Evolutionary conservation across 495 filamentous ascomycete genomes (phyloP), one percentile per base, ranked within the genome.

Genomic region (Daldinia concentrica): DNA sequence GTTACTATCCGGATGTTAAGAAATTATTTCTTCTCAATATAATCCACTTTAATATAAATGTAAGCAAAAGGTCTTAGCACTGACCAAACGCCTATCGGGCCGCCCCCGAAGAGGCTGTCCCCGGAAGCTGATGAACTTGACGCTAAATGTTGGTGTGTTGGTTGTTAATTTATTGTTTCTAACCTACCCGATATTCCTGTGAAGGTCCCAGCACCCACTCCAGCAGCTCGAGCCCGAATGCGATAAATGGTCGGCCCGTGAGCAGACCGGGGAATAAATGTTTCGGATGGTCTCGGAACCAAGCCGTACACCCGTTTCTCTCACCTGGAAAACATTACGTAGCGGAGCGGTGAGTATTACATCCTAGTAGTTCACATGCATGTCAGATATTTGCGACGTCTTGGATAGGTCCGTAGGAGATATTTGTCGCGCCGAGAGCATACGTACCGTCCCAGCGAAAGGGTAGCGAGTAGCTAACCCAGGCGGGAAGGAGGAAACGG

Each of bases 311-410:
- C 43, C 43, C 15, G 17, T 2, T 24, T 48, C 43, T 48, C 43
- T 48, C 19, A 48, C 43, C 17, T 48, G 9, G 19, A 24, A 48
- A 48, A 24, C 43, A 48, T 48, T 48, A 48, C 43, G 43, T 48
- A 48, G 43, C 22, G 9, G 43, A 48, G 43, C 43, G 43, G 43
- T 48, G 43, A 48, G 43, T 36, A 36, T 12, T 1, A 12, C 43
- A 48, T 48, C 43, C 43, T 22, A 9, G 43, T 48, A 19, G 9
- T 19, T 48, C 43, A 24, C 22, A 48, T 48, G 43, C 43, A 48
- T 48, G 43, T 48, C 43, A 24, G 43, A 48, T 14, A 48, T 48
- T 48, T 48, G 43, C 43, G 43, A 48, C 43, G 43, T 24, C 43
- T 48, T 48, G 43, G 17, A 36, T 36, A 36, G 34, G 34, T 5